phyloP scores from a whole-genome alignment of 1,139 yeast genomes.

The Saccharomyces uvarum region DNA sequence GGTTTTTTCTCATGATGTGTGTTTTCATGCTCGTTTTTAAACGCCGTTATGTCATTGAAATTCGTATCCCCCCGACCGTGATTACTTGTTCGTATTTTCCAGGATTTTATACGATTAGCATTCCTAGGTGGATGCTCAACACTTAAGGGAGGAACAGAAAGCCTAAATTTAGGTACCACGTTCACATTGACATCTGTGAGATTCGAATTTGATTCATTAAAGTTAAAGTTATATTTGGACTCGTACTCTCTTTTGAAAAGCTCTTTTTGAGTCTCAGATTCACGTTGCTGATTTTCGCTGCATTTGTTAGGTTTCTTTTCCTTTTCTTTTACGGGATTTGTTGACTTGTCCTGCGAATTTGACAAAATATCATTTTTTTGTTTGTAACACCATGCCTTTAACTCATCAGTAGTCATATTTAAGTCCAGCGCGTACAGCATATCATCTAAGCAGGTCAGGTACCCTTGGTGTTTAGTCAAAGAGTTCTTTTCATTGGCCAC shows the following conservation, averaged over 20 bases:
- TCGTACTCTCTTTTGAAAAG: not conserved
- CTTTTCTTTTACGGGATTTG: not conserved
- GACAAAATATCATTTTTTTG: constrained; percentile 14
- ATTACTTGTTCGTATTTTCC: not conserved
- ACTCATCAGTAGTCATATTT: constrained; percentile 12
- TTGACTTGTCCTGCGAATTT: not conserved
- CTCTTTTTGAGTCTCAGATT: not conserved
- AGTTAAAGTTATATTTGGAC: not conserved
- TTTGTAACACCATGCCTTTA: constrained; percentile 19
- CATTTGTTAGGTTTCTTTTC: not conserved
- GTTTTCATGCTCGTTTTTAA: not conserved
- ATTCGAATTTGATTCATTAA: not conserved
- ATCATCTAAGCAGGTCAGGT: constrained; percentile 23
- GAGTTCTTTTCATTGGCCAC: constrained; percentile 26
- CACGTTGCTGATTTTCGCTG: not conserved
- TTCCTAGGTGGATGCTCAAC: constrained; percentile 6
- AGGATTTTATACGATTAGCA: not conserved
- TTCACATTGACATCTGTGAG: not conserved
- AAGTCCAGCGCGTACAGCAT: constrained; percentile 12
- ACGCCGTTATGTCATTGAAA: not conserved
- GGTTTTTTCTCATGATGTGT: not conserved
- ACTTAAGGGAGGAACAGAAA: constrained; percentile 13
- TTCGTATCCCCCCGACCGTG: not conserved
- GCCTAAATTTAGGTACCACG: constrained; percentile 9
- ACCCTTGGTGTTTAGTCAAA: constrained; percentile 23